A percentile compares a stretch with the other conserved stretches of the same genome.
phyloP scores from a whole-genome alignment of 2,329 filamentous ascomycete species.

The Juglanconis oblonga region DNA sequence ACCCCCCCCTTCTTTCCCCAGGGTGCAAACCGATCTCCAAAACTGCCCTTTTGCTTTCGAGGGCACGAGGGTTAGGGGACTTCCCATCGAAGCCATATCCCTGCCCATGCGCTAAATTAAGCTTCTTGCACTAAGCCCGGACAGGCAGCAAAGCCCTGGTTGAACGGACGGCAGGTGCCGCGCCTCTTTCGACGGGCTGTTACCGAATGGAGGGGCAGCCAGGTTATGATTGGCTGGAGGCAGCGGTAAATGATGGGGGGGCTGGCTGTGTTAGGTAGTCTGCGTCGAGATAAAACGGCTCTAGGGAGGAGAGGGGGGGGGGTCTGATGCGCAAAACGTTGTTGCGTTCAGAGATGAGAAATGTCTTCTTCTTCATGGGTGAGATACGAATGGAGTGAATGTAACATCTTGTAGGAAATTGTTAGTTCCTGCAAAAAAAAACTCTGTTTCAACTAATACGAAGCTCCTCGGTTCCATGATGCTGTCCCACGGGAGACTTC shows the following conservation, averaged over 20 bases:
- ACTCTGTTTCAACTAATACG: too few relatives aligned
- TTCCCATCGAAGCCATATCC: neutral
- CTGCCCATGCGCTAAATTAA: neutral
- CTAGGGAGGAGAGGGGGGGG: neutral
- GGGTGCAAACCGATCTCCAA: too few relatives aligned
- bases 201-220: neutral
- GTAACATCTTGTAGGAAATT: too few relatives aligned
- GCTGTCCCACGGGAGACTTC: too few relatives aligned
- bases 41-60: neutral
- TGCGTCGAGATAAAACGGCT: neutral
- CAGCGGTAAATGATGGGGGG: too few relatives aligned
- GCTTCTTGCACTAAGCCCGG: neutral
- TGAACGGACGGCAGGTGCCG: slow-evolving; percentile 1
- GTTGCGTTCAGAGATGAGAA: too few relatives aligned
- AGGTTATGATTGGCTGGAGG: too few relatives aligned
- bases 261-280: too few relatives aligned
- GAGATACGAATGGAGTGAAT: neutral
- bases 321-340: neutral
- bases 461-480: too few relatives aligned
- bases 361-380: neutral
- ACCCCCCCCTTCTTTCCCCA: neutral
- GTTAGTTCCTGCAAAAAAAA: too few relatives aligned
- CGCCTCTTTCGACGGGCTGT: neutral
- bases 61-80: neutral
- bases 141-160: neutral